A percentile compares a stretch with the other conserved stretches of the same genome.
These are phyloP conservation scores for Dioszegia crocea DNA, from an alignment of 768 basidiomycete genomes.

Conservation along the genomic window DNA sequence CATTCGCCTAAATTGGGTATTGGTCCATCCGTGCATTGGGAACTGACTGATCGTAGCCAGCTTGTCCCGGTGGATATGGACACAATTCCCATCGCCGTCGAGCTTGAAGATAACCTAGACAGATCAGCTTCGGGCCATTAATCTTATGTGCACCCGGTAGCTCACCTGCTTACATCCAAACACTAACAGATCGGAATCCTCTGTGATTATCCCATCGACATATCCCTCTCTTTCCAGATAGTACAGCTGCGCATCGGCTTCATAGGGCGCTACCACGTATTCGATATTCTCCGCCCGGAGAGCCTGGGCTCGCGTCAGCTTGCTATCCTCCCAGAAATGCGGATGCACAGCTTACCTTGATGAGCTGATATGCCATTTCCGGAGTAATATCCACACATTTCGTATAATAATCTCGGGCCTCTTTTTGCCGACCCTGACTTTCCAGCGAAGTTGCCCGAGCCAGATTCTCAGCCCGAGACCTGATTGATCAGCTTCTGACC, in stretches of 20 bases:
- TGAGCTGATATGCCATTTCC: conserved; percentile 93
- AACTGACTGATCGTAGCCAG: conserved; percentile 58
- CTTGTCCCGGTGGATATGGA: conserved; percentile 49
- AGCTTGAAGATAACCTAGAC: conserved; percentile 72
- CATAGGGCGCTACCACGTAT: conserved; percentile 94
- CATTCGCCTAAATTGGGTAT: conserved; percentile 85
- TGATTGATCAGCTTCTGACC: not conserved
- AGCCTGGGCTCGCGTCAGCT: conserved; percentile 57
- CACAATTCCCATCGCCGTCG: conserved; percentile 57
- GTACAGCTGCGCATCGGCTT: conserved; percentile 94
- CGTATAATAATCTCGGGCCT: conserved; percentile 81
- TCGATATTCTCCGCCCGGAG: conserved; percentile 71
- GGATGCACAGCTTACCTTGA: conserved; percentile 63
- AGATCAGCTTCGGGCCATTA: no score
- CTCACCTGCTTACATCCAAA: conserved; percentile 84
- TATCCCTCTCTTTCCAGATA: conserved; percentile 78
- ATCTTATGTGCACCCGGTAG: no score
- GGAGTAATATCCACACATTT: conserved; percentile 94
- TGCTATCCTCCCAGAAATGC: not conserved
- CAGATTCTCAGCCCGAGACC: conserved; percentile 66
- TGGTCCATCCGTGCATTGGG: conserved; percentile 82
- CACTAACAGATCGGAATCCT: conserved; percentile 95
- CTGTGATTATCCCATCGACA: conserved; percentile 89
- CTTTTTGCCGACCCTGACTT: conserved; percentile 69
- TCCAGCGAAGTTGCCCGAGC: conserved; percentile 67